These are phyloP conservation scores for Phialophora expanda DNA, from an alignment of 2,329 filamentous ascomycete genomes.

Conservation along the genomic window DNA sequence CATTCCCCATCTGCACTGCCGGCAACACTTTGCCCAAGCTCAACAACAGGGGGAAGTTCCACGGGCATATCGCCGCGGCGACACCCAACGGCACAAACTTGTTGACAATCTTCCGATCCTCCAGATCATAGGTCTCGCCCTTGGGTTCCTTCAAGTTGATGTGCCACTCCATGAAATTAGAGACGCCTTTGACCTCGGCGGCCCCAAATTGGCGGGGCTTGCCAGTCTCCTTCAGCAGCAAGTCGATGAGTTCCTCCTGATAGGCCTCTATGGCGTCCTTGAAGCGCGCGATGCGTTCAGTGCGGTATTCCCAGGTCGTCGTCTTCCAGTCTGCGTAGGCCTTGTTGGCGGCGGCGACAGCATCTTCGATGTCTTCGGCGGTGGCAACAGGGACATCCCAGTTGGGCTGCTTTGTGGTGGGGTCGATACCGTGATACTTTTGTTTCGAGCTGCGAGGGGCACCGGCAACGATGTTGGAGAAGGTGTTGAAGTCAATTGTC, in stretches of 20 bases:
- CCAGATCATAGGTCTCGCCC: constrained; percentile 54
- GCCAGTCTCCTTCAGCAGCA: constrained; percentile 58
- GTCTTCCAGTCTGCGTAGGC: constrained; percentile 57
- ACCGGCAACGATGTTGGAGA: constrained; percentile 56
- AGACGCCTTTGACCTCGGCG: constrained; percentile 11
- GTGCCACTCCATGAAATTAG: constrained; percentile 26
- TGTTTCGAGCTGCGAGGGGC: constrained; percentile 46
- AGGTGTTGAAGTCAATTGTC: constrained; percentile 40
- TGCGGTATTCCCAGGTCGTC: constrained; percentile 53
- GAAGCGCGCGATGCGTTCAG: constrained; percentile 49
- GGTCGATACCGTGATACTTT: constrained; percentile 51
- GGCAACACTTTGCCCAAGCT: constrained; percentile 58
- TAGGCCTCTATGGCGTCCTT: constrained; percentile 50
- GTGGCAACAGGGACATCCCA: constrained; percentile 55
- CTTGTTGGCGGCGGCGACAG: constrained; percentile 53
- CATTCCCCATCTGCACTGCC: constrained; percentile 62
- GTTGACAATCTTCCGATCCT: constrained; percentile 50
- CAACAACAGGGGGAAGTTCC: constrained; percentile 58
- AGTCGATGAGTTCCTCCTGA: constrained; percentile 50
- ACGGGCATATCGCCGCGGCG: constrained; percentile 51
- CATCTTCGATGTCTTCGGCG: constrained; percentile 52
- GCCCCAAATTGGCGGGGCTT: constrained; percentile 49
- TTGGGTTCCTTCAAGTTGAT: constrained; percentile 43
- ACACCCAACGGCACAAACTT: constrained; percentile 57
- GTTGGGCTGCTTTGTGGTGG: constrained; percentile 53